Conservation (phyloP, 768 basidiomycete genomes). For the Cystofilobasidium capitatum region DNA sequence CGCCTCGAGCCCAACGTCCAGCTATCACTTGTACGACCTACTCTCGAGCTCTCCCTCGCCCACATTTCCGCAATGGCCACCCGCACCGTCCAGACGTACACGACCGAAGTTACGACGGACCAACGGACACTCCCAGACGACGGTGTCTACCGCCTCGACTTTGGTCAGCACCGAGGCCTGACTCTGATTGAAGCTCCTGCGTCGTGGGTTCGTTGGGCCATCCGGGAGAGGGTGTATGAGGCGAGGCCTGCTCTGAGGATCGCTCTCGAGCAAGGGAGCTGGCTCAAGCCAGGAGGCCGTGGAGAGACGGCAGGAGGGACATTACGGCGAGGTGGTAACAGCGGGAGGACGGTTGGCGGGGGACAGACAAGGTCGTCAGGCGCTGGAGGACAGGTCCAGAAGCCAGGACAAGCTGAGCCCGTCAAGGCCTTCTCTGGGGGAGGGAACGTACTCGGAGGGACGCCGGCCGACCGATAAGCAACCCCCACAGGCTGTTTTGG, state of each 20-base stretch:
- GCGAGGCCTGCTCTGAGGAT: not conserved
- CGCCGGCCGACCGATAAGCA: not conserved
- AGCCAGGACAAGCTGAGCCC: not conserved
- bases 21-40: too few relatives aligned
- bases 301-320: not conserved
- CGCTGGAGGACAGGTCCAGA: not conserved
- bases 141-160: not conserved
- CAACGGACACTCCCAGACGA: not conserved
- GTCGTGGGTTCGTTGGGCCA: not conserved
- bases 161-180: slow-evolving; percentile 1
- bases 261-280: not conserved
- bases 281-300: not conserved
- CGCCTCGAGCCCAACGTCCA: too few relatives aligned
- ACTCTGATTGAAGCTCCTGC: slow-evolving; percentile 4
- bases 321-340: not conserved
- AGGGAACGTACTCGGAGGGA: not conserved
- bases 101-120: too few relatives aligned
- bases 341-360: not conserved
- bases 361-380: not conserved
- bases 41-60: too few relatives aligned
- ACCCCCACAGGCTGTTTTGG: not conserved
- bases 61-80: too few relatives aligned
- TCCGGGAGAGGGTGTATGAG: not conserved
- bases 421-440: not conserved
- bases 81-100: too few relatives aligned